phyloP scores from a whole-genome alignment of 345 rosid genomes.

The Combretum micranthum region DNA sequence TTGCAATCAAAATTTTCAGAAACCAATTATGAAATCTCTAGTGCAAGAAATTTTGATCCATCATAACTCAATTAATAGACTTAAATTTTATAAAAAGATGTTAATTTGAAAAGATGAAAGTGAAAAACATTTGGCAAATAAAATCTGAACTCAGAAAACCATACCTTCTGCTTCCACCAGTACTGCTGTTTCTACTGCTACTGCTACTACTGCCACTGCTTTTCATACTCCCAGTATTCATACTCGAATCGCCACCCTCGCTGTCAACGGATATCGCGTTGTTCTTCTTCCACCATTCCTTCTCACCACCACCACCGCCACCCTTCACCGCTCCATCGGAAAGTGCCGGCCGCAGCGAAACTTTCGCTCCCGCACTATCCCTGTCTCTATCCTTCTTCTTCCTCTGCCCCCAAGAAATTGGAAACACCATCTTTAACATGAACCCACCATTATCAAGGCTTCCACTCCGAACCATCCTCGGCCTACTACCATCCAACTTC shows the following conservation, averaged over 20 bases:
- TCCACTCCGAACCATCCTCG: constrained; percentile 25
- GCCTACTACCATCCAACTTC: constrained; percentile 1
- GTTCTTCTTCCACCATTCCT: constrained; percentile 70
- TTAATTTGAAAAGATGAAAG: not conserved
- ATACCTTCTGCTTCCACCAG: constrained; percentile 29
- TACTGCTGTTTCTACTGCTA: constrained; percentile 36
- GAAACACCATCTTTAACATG: constrained; percentile 67
- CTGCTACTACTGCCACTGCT: constrained; percentile 39
- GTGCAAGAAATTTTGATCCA: too few relatives aligned
- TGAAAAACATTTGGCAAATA: not conserved
- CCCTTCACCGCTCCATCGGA: constrained; percentile 28
- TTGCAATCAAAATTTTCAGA: too few relatives aligned
- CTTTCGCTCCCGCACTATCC: constrained; percentile 14
- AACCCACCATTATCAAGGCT: constrained; percentile 43
- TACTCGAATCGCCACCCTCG: constrained; percentile 31
- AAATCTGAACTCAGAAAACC: not conserved
- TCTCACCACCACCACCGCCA: constrained; percentile 27
- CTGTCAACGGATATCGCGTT: constrained; percentile 23
- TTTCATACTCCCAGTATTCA: constrained; percentile 32
- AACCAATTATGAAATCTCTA: too few relatives aligned
- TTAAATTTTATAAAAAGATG: constrained; percentile 1
- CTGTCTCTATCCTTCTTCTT: constrained; percentile 29
- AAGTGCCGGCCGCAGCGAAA: constrained; percentile 42
- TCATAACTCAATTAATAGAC: too few relatives aligned
- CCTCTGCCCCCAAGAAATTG: constrained; percentile 40